These are phyloP conservation scores for Sarocladiaceae sp. DNA, from an alignment of 2,329 filamentous ascomycete species.

Conservation along the genomic window DNA sequence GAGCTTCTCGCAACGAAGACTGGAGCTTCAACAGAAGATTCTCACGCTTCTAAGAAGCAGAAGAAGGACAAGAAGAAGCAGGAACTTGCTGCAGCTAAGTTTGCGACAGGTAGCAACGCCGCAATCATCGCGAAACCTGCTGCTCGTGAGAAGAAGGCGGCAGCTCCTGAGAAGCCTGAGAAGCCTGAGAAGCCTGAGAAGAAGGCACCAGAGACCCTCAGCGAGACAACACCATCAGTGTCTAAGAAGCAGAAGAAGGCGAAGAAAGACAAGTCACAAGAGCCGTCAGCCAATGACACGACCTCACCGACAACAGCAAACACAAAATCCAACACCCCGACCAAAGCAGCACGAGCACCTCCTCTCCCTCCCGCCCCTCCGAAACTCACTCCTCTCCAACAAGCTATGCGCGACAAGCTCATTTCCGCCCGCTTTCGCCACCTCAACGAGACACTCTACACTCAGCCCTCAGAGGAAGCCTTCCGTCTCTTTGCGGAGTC, in stretches of 20 bases:
- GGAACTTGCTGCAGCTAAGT: no score
- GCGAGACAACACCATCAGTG: slow-evolving; percentile 18
- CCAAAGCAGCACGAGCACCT: slow-evolving; percentile 21
- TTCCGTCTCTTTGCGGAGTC: slow-evolving; percentile 76
- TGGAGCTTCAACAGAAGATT: slow-evolving; percentile 17
- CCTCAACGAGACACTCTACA: slow-evolving; percentile 95
- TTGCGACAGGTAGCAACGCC: no score
- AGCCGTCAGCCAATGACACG: slow-evolving; percentile 15
- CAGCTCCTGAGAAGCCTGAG: slow-evolving; percentile 16
- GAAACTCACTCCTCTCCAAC: slow-evolving; percentile 87
- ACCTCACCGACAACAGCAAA: slow-evolving; percentile 15
- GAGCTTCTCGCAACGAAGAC: slow-evolving; percentile 31
- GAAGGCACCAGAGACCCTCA: background rate
- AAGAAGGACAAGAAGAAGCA: slow-evolving; percentile 19
- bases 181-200: slow-evolving; percentile 23
- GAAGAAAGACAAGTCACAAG: slow-evolving; percentile 30
- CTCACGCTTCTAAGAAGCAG: slow-evolving; percentile 9
- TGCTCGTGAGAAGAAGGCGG: background rate
- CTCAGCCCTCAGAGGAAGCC: slow-evolving; percentile 79
- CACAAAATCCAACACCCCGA: slow-evolving; percentile 18
- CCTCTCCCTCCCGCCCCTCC: slow-evolving; percentile 38
- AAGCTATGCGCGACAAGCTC: slow-evolving; percentile 91
- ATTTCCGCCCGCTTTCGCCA: slow-evolving; percentile 94
- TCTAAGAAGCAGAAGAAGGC: slow-evolving; percentile 29
- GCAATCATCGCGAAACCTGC: no score